Evolutionary conservation across 2,329 filamentous ascomycete species (phyloP).

Genomic region (Tolypocladium inflatum): DNA sequence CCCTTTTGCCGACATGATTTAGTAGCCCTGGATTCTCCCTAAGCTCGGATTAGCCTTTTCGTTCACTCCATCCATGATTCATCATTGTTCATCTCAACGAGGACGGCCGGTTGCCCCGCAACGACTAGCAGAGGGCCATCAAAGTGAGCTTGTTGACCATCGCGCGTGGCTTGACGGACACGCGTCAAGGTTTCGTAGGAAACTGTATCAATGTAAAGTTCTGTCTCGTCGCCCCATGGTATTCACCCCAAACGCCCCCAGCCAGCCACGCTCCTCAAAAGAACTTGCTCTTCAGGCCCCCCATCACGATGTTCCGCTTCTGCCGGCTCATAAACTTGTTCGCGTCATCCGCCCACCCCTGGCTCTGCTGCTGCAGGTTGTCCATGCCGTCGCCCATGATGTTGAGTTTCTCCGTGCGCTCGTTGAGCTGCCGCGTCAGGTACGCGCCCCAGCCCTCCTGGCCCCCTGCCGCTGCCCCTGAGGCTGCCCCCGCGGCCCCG

Average conservation of each 20-base stretch:
- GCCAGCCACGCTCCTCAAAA: constrained; percentile 12
- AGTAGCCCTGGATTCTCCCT: too few species aligned
- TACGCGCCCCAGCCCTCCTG: constrained; percentile 68
- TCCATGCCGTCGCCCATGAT: constrained; percentile 81
- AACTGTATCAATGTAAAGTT: neutral
- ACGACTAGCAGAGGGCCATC: too few species aligned
- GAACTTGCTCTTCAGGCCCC: constrained; percentile 55
- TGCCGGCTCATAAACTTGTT: constrained; percentile 79
- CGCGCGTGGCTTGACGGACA: too few species aligned
- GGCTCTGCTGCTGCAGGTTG: constrained; percentile 68
- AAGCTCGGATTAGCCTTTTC: too few species aligned
- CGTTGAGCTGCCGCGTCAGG: constrained; percentile 77
- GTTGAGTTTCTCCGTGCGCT: constrained; percentile 79
- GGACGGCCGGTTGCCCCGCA: too few species aligned
- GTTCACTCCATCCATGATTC: too few species aligned
- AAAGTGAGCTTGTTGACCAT: too few species aligned
- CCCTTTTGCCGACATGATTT: too few species aligned
- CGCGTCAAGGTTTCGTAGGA: too few species aligned
- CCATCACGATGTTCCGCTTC: constrained; percentile 75
- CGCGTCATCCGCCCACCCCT: constrained; percentile 79
- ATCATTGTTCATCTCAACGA: too few species aligned
- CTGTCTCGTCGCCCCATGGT: neutral
- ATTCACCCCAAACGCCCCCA: neutral
- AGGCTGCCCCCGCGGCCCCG: constrained; percentile 17
- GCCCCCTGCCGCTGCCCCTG: constrained; percentile 24